Evolutionary conservation across 148 eudicot species (phyloP), one percentile per base, ranked within the genome.

Genomic region (Camellia lanceoleosa): DNA sequence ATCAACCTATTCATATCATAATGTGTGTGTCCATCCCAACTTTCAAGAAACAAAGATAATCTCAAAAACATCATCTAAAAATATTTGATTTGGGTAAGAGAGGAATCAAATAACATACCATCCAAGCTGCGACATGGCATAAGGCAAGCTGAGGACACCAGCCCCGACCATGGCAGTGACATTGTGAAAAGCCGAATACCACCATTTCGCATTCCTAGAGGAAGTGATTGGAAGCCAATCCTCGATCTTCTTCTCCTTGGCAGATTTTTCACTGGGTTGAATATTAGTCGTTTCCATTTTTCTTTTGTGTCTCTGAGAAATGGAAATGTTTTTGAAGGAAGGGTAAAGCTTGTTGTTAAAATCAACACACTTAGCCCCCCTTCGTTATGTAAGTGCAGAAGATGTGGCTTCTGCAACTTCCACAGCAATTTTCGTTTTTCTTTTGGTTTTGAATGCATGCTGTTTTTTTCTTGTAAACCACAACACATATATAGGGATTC

Each of bases 151-250:
- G 5, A 73, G 63, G 23, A 73, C 76, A 38, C 76, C 76, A 1
- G 76, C 76, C 7, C 76, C 76, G 12, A 73, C 76, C 63, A 73
- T 73, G 76, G 76, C 76, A n/a, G 76, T 73, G 63, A 73, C 76
- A 1, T 73, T 73, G 63, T 73, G 76, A 20, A 73, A 73, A 19
- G 76, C 76, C 10, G 76, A 73, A 41, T 54, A 55, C 76, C 76
- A 73, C 76, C 62, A 55, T 54, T 54, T 73, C 7, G 62, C 76
- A 3, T 14, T 73, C 76, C 76, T 56, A 47, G 76, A 73, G 46
- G 76, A 73, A 15, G 76, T 73, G 63, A 73, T 55, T 2, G 76
- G 76, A 73, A 73, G 76, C 76, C 76, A 73, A 2, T 73, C 76
- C 2, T 73, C 76, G 1, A 73, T 73, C 5, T 30, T 59, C 76